phyloP scores from a whole-genome alignment of 1,139 yeast species.

The Suhomyces ambrosiae region DNA sequence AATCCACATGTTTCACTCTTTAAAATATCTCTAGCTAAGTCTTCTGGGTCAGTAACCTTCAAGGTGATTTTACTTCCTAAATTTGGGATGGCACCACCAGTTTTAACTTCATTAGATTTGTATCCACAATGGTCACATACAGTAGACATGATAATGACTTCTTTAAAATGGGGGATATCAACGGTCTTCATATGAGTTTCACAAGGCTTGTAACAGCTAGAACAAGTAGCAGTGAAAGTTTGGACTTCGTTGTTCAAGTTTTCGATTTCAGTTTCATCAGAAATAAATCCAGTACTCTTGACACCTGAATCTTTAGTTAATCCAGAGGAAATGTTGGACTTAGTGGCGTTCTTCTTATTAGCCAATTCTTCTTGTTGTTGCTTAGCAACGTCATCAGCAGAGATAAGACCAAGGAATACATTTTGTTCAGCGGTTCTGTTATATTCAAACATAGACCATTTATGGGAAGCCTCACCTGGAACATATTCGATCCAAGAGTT shows the following conservation, averaged over 20 bases:
- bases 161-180: conserved; percentile 96
- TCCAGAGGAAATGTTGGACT: conserved; percentile 30
- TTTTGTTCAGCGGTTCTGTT: conserved; percentile 87
- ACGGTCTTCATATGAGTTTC: conserved; percentile 97
- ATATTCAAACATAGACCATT: conserved; percentile 88
- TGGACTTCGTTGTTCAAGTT: conserved; percentile 88
- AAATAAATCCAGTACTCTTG: conserved; percentile 56
- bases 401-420: conserved; percentile 79
- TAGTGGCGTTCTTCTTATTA: conserved; percentile 42
- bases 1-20: conserved; percentile 94
- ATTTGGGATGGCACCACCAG: conserved; percentile 95
- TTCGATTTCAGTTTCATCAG: conserved; percentile 79
- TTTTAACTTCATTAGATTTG: conserved; percentile 95
- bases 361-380: conserved; percentile 46
- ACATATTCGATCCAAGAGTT: conserved; percentile 93
- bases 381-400: conserved; percentile 73
- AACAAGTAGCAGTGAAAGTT: conserved; percentile 89
- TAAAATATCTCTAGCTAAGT: conserved; percentile 89
- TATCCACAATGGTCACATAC: conserved; percentile 92
- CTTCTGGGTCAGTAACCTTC: conserved; percentile 86
- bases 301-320: conserved; percentile 37
- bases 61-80: conserved; percentile 78
- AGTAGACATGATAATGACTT: conserved; percentile 95
- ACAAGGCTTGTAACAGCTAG: conserved; percentile 79
- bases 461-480: conserved; percentile 88